A percentile compares a stretch with the other conserved stretches of the same genome.
Evolutionary conservation across 148 eudicot species (phyloP).

Genomic region (Persicaria tinctoria): DNA sequence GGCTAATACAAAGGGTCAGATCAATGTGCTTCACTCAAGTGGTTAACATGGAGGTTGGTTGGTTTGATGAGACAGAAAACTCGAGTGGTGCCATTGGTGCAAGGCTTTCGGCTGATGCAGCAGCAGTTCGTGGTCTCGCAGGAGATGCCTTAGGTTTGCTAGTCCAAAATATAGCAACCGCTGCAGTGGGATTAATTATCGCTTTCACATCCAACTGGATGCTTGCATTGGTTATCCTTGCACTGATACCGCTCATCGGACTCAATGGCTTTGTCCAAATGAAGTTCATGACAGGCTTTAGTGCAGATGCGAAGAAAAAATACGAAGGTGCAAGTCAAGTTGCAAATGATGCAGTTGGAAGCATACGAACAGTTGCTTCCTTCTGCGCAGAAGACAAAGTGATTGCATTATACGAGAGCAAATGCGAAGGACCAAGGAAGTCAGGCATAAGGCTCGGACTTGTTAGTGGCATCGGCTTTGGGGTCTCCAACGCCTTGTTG

Average conservation of each 20-base stretch:
- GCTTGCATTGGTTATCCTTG: slow-evolving; percentile 59
- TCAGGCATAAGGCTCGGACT: slow-evolving; percentile 49
- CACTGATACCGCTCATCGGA: slow-evolving; percentile 59
- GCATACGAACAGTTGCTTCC: slow-evolving; percentile 74
- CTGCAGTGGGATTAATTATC: slow-evolving; percentile 47
- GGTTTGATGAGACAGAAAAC: slow-evolving; percentile 71
- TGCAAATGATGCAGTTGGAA: slow-evolving; percentile 75
- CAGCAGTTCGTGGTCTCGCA: slow-evolving; percentile 57
- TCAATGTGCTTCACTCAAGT: slow-evolving; percentile 58
- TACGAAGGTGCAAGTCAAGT: slow-evolving; percentile 77
- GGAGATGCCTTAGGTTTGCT: slow-evolving; percentile 72
- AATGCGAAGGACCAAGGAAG: slow-evolving; percentile 43
- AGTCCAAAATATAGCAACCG: slow-evolving; percentile 54
- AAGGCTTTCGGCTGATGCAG: slow-evolving; percentile 72
- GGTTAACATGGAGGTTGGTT: slow-evolving; percentile 61
- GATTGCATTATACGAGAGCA: slow-evolving; percentile 40
- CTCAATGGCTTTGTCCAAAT: slow-evolving; percentile 51
- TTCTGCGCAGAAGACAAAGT: slow-evolving; percentile 65
- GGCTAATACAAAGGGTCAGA: slow-evolving; percentile 29
- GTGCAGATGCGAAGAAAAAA: slow-evolving; percentile 69
- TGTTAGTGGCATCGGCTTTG: slow-evolving; percentile 51
- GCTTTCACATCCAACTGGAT: slow-evolving; percentile 74
- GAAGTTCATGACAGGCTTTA: slow-evolving; percentile 63
- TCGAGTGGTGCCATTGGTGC: slow-evolving; percentile 80
- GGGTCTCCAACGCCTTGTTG: slow-evolving; percentile 30